Percentiles rank a stretch among this genome's conserved stretches.
phyloP scores from a whole-genome alignment of 441 rosid genomes.

The Corymbia calophylla region DNA sequence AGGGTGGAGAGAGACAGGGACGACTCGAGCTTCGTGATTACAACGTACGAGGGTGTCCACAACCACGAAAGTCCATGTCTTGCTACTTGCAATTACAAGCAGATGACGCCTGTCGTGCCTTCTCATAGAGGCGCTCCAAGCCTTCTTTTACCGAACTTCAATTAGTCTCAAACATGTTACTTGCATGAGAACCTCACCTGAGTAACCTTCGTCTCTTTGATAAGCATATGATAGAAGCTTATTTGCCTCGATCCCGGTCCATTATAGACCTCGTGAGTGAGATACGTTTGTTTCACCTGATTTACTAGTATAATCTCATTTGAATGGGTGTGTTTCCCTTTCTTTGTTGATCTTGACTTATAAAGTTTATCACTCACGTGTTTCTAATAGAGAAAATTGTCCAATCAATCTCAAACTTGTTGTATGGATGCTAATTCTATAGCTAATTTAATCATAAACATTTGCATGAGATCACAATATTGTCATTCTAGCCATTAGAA shows the following conservation, averaged over 20 bases:
- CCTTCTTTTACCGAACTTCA: neutral
- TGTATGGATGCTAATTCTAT: no score
- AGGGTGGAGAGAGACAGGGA: constrained; percentile 67
- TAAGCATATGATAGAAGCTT: neutral
- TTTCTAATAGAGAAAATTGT: neutral
- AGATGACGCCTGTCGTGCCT: neutral
- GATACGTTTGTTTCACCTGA: neutral
- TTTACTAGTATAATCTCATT: neutral
- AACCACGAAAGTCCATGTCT: constrained; percentile 50
- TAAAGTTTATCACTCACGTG: neutral
- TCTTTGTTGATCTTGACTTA: neutral
- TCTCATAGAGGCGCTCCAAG: neutral
- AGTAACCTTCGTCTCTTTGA: neutral
- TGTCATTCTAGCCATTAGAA: no score
- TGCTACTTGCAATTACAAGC: constrained; percentile 29
- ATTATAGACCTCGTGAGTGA: neutral
- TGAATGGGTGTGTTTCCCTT: neutral
- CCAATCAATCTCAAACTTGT: no score
- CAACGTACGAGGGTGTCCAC: constrained; percentile 71
- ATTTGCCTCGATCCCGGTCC: neutral
- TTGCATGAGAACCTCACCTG: neutral
- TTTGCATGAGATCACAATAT: neutral
- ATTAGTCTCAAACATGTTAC: neutral
- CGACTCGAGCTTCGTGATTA: constrained; percentile 54
- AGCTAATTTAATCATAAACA: no score